These are phyloP conservation scores for Eucalyptus melliodora DNA, from an alignment of 345 rosid species.

Conservation along the genomic window DNA sequence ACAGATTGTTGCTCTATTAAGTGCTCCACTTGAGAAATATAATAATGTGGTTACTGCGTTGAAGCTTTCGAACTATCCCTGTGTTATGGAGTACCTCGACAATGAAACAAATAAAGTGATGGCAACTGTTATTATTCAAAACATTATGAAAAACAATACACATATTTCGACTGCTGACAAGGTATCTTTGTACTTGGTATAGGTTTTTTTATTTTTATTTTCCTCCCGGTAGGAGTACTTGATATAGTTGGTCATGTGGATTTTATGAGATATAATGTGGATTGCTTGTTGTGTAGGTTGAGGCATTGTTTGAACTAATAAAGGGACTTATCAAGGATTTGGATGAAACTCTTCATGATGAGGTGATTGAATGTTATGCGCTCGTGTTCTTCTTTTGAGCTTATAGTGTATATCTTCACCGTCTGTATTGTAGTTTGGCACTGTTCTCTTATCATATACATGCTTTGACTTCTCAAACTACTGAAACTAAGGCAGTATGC, in stretches of 20 bases:
- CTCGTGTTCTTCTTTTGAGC: not conserved
- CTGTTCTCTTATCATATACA: not conserved
- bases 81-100: conserved; percentile 84
- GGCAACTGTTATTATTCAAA: conserved; percentile 90
- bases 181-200: conserved; percentile 16
- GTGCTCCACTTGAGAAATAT: conserved; percentile 96
- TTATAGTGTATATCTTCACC: not conserved
- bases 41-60: conserved; percentile 83
- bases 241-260: not conserved
- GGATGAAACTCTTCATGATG: conserved; percentile 50
- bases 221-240: not conserved
- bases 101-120: conserved; percentile 80
- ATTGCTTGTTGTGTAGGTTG: conserved; percentile 42
- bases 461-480: not conserved
- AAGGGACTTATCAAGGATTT: conserved; percentile 89
- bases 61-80: conserved; percentile 86
- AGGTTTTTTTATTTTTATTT: not conserved
- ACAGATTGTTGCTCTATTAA: conserved; percentile 89
- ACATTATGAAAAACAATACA: conserved; percentile 91
- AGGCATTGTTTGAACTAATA: conserved; percentile 80
- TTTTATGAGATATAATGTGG: not conserved
- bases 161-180: conserved; percentile 66
- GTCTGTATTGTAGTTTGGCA: not conserved
- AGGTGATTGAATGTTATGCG: conserved; percentile 24
- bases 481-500: not conserved